Base-by-base conservation (phyloP, 306 rosid genomes). In the Cucumis melo region DNA sequence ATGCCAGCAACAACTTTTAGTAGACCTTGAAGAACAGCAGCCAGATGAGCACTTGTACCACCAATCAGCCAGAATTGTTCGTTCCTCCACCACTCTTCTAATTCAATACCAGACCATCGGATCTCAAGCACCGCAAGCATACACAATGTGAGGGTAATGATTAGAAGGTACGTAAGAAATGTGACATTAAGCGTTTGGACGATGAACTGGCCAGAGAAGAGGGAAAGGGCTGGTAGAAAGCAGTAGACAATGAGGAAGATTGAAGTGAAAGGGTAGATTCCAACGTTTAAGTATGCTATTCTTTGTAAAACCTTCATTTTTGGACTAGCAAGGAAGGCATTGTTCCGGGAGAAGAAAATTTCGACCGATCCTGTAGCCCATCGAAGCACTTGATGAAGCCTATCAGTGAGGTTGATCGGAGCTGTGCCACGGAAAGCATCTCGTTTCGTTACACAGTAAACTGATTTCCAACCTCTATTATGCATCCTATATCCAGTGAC, bases 341-440 rank as follows among this genome's bases (percentile, higher is more conserved):
- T 94, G 87, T 94, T 94, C 44, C 97, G 89, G 11, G 98, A 94
- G 88, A 94, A 94, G 86, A 94, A 94, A 41, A 94, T 94, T 81
- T 94, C 98, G 7, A 94, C 98, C 0, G 98, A 94, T 7, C 98
- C 98, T 8, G 97, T 94, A 74, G 98, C 97, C 98, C 98, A 94
- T 39, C 98, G 83, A 23, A 93, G 96, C 17, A 93, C 98, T 76
- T 93, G 98, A 81, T 93, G 98, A 66, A 93, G 84, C 85, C 98
- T 84, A 68, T 93, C 98, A 3, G 97, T 93, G 56, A 93, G 96
- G 83, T 93, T 93, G 78, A 93, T 93, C 0, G 98, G 98, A 79
- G 98, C 98, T 13, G 97, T 90, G 60, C 98, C 98, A 19, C 98
- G 92, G 78, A 93, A 93, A 21, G 98, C 98, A 61, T 93, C 98